Evolutionary conservation across 73 alveolate genomes (phyloP), one percentile per base, ranked within the genome.

Genomic region (Paraurostyla sp.): DNA sequence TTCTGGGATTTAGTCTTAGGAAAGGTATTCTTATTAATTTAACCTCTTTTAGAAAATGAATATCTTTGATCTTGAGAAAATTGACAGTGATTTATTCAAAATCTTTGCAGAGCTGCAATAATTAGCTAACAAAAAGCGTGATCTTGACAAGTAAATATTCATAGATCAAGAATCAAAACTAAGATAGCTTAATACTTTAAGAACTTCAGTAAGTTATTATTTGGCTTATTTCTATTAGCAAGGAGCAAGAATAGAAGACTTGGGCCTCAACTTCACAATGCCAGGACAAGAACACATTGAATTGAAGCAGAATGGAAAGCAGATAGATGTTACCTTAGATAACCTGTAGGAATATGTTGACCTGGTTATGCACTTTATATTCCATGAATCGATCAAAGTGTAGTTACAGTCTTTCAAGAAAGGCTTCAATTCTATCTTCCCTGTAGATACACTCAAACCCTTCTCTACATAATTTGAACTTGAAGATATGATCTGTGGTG

Each of bases 201-300:
- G 71, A 41, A 60, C 71, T 9, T 73, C 87, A 27, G 57, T 54
- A 62, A 65, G 48, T 56, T 43, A 35, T 15, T 35, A 22, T 38
- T 33, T 33, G 43, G 15, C 23, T 18, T 20, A n/a, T 30, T 60
- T 22, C 29, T 18, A 2, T 16, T 40, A 59, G 85, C 18, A 41
- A 42, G 94, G 89, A 7, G 62, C 83, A 0, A 82, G 59, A 90
- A 68, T 96, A 56, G 95, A 88, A 76, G 94, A 94, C 41, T 46
- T 94, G 57, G 93, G 92, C 89, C 84, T 96, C 18, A 65, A 91
- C 54, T 96, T 96, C 76, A 81, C 93, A 59, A 80, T 96, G 43
- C 99, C 99, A 25, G 99, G 99, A 9, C 57, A 92, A 76, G 97
- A 91, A 36, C 59, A 85, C 22, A 92, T 93, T 23, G 98, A 93